Evolutionary conservation across 1,139 yeast genomes (phyloP).

Genomic region (Taiozyma sp.): DNA sequence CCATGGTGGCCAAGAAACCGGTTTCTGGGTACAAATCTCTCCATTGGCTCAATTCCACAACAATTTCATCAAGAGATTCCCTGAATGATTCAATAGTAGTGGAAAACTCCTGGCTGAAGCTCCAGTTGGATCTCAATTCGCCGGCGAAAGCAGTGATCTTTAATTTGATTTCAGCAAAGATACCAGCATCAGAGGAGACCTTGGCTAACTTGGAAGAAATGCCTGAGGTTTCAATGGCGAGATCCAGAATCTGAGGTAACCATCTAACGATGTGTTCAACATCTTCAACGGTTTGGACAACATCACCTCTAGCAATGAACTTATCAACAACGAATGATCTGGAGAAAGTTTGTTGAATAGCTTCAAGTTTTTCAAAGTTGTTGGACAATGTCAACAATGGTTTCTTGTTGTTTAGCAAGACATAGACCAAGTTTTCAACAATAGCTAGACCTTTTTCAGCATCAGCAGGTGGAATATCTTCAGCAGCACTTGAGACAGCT

Average conservation of each 20-base stretch:
- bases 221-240: constrained; percentile 35
- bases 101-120: constrained; percentile 12
- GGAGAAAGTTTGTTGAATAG: constrained; percentile 8
- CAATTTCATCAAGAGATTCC: constrained; percentile 16
- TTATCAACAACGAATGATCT: constrained; percentile 6
- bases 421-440: constrained; percentile 66
- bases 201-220: constrained; percentile 21
- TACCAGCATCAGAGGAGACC: constrained; percentile 13
- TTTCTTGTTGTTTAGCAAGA: constrained; percentile 44
- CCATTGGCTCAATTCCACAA: constrained; percentile 26
- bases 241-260: constrained; percentile 48
- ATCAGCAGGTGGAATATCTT: constrained; percentile 74
- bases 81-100: constrained; percentile 7
- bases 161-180: constrained; percentile 18
- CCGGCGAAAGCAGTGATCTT: constrained; percentile 11
- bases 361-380: constrained; percentile 18
- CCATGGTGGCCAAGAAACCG: constrained; percentile 43
- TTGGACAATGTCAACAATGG: constrained; percentile 36
- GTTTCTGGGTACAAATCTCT: constrained; percentile 25
- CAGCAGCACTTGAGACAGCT: constrained; percentile 54
- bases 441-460: constrained; percentile 75
- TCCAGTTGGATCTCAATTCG: constrained; percentile 10
- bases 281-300: constrained; percentile 10
- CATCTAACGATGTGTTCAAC: constrained; percentile 24
- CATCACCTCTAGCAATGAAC: constrained; percentile 2